Evolutionary conservation across 345 rosid species (phyloP), one percentile per base, ranked within the genome.

Genomic region (Populus davidiana): DNA sequence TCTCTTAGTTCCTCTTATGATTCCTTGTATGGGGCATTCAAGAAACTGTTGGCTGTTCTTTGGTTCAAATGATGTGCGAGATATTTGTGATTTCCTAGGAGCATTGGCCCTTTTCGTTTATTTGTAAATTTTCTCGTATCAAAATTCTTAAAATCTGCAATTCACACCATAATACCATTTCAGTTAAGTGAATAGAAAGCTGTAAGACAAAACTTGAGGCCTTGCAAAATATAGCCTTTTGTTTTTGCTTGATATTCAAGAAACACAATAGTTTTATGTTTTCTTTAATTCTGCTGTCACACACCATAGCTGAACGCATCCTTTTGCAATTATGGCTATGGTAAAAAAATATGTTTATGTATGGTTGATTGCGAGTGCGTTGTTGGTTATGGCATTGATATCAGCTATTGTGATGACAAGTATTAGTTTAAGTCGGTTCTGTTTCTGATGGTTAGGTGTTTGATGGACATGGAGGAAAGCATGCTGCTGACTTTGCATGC

Each of bases 401-500:
- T 59, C 64, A 59, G 29, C 4, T 59, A 23, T 59, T 5, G 29
- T 59, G 64, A 11, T 59, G 64, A 59, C 5, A 12, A 59, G 64
- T 4, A 59, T 23, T 10, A 5, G 27, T 59, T 59, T 14, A 59
- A 23, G 29, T 23, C 29, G 11, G 27, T 23, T 59, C 14, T 10
- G 29, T 59, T 23, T 56, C 23, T 59, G 27, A 25, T 73, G 70
- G 12, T 71, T 77, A 91, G 92, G 87, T 91, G 10, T 91, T 93
- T 82, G 98, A 94, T 83, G 97, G 98, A 39, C 97, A 94, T 84
- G 96, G 92, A 33, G 97, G 98, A 75, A 92, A 90, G 82, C 94
- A 92, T 84, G 98, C 98, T 29, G 97, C 98, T 49, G 92, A 92
- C 49, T 93, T 91, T 80, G 92, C 94, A 52, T 66, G 91, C 88